Conservation (phyloP, 1,284 basidiomycete species). For the Sporisorium iseilematis-ciliati region DNA sequence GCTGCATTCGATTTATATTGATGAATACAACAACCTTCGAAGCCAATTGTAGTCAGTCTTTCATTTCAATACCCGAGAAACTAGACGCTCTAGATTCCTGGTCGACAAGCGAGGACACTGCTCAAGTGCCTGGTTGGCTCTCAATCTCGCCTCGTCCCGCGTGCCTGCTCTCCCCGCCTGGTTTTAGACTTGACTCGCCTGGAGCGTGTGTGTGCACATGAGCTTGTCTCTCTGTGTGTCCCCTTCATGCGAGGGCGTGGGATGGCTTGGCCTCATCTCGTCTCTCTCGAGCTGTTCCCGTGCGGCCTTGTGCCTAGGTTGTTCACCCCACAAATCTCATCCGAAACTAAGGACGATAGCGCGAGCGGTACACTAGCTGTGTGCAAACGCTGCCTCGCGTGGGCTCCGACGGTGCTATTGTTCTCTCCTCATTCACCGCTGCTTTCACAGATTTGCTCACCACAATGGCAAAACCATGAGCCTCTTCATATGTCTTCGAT, state of each 20-base stretch:
- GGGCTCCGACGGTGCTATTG: no score
- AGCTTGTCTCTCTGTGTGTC: not conserved
- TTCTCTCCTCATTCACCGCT: no score
- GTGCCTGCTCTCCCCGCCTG: not conserved
- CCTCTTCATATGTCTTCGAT: not conserved
- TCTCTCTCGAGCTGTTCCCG: not conserved
- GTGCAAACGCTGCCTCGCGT: no score
- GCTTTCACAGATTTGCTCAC: no score
- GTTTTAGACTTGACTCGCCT: conserved; percentile 9
- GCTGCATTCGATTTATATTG: no score
- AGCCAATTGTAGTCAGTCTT: no score
- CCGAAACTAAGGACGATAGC: not conserved
- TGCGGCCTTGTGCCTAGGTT: not conserved
- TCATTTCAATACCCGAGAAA: no score
- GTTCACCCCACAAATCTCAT: not conserved
- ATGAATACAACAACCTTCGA: no score
- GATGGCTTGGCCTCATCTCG: not conserved
- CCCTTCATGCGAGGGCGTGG: not conserved
- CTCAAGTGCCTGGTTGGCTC: not conserved
- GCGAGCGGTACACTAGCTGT: no score
- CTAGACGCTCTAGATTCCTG: not conserved
- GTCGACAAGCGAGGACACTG: conserved; percentile 1
- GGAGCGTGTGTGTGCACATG: not conserved
- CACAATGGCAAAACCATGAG: no score
- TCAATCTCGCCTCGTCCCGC: not conserved